Base-by-base conservation (phyloP, 176 grass and related monocot species). In the Rhynchospora pubera region DNA sequence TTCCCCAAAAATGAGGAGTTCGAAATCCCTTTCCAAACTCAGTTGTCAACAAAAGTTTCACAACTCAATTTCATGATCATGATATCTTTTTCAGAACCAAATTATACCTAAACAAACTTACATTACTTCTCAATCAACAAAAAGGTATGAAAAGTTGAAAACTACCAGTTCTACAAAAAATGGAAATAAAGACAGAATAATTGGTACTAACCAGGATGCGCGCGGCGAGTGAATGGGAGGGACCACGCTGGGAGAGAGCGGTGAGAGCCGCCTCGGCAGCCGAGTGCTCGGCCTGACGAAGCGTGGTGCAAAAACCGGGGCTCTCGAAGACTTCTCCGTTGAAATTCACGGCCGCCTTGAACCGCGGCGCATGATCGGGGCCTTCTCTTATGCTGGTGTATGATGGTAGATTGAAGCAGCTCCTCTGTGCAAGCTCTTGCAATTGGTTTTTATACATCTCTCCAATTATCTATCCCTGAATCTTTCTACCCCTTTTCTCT, bases 401-500 rank as follows among this genome's bases (percentile, higher is more conserved):
- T 13, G 97, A 91, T 83, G 97, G 93, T 59, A 99, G 87, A 82
- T 99, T 99, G 89, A 99, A 99, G 97, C 97, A 96, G 83, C 97
- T 99, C 82, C 93, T 91, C 84, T 99, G 97, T 83, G 97, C 97
- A 72, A 99, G 91, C 89, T 99, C 97, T 89, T 99, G 96, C 62
- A 99, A 80, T 87, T 99, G 97, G 79, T 99, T 96, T 86, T 99
- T 99, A 82, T 99, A 96, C 93, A 96, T 96, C 87, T 80, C 89
- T 57, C 55, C 69, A 19, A 4, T 19, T 72, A 59, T 72, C 55
- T 57, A 24, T 55, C 80, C 44, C 9, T 24, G 15, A 39, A 78
- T 21, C 48, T 48, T 12, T 73, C 19, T 24, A 73, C 51, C 64
- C 30, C 43, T 9, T 56, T 5, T 28, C 12, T 55, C 47, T 76